Evolutionary conservation across 1,139 yeast species (phyloP).

Genomic region (Sugiyamaella paludigena): DNA sequence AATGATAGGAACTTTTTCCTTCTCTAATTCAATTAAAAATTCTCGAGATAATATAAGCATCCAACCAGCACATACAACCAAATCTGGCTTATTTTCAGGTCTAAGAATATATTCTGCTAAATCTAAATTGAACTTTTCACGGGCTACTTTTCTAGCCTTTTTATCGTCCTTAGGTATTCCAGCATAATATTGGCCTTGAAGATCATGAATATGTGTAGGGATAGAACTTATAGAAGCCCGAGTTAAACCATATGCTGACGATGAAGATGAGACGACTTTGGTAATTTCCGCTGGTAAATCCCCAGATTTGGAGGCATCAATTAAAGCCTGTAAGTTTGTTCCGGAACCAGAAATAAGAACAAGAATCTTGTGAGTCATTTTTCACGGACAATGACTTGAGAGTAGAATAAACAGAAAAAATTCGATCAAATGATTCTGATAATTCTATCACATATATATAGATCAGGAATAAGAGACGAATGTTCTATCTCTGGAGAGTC

Average conservation of each 20-base stretch:
- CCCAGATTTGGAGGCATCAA: conserved; percentile 60
- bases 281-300: conserved; percentile 55
- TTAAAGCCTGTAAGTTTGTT: conserved; percentile 87
- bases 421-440: too few relatives aligned
- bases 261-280: conserved; percentile 79
- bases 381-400: background rate
- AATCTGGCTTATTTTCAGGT: conserved; percentile 54
- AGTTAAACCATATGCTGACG: conserved; percentile 76
- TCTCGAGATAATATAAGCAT: conserved; percentile 83
- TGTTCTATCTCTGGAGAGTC: too few relatives aligned
- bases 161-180: conserved; percentile 66
- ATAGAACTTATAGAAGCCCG: conserved; percentile 72
- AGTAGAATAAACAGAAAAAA: too few relatives aligned
- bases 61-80: conserved; percentile 98
- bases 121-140: conserved; percentile 73
- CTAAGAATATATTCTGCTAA: conserved; percentile 62
- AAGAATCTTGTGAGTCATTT: conserved; percentile 41
- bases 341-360: conserved; percentile 95
- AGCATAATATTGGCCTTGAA: conserved; percentile 65
- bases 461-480: too few relatives aligned
- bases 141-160: conserved; percentile 54
- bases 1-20: conserved; percentile 64
- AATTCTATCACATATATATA: too few relatives aligned
- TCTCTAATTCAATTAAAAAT: conserved; percentile 63
- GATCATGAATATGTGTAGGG: conserved; percentile 65